These are phyloP conservation scores for Plantago major DNA, from an alignment of 257 asterid genomes.

Conservation along the genomic window DNA sequence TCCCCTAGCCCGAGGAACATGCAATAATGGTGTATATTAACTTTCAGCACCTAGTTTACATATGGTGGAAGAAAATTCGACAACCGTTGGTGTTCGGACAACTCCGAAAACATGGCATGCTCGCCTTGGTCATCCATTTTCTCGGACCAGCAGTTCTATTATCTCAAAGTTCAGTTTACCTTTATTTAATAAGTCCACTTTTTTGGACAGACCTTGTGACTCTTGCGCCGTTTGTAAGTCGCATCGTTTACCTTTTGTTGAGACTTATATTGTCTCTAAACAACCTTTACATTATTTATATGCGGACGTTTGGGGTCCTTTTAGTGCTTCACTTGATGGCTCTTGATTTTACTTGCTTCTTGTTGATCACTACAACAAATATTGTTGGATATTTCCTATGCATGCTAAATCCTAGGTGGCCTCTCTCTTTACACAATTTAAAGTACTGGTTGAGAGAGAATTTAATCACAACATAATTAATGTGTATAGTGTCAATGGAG, in stretches of 20 bases:
- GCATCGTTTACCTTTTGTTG: not conserved
- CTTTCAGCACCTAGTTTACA: not conserved
- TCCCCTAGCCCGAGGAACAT: not conserved
- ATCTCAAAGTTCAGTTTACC: not conserved
- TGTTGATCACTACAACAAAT: too few species aligned
- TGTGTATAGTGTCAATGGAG: too few species aligned
- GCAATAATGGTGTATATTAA: not conserved
- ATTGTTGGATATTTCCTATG: too few species aligned
- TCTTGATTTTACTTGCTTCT: too few species aligned
- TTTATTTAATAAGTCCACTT: not conserved
- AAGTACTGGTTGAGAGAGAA: too few species aligned
- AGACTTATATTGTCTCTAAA: not conserved
- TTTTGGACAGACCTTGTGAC: not conserved
- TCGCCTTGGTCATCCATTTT: constrained; percentile 5
- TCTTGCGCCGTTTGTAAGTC: not conserved
- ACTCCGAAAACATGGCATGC: not conserved
- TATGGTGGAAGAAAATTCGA: not conserved
- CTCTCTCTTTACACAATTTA: too few species aligned
- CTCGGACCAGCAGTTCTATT: not conserved
- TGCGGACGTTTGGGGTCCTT: too few species aligned
- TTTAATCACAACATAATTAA: too few species aligned
- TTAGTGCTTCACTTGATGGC: too few species aligned
- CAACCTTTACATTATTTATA: too few species aligned
- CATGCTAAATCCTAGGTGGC: too few species aligned
- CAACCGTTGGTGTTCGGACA: not conserved